Conservation (phyloP, 2,329 filamentous ascomycete genomes). For the Pseudogymnoascus sp. region DNA sequence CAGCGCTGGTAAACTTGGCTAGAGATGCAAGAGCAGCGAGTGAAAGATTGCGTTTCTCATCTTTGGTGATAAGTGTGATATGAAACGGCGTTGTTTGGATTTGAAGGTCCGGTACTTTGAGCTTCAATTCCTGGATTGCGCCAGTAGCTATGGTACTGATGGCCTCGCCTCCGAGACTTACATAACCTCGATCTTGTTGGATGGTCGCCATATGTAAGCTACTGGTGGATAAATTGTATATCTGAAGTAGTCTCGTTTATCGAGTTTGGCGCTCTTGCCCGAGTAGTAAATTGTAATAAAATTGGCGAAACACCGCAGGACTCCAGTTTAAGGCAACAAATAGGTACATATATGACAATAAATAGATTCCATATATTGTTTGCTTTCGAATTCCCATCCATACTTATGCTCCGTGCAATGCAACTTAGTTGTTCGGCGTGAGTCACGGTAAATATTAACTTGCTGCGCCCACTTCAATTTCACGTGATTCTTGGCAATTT, state of each 20-base stretch:
- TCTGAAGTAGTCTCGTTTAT: neutral
- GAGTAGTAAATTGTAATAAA: too few species aligned
- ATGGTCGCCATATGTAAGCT: neutral
- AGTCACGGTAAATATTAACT: neutral
- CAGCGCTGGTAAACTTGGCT: neutral
- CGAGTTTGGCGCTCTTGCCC: neutral
- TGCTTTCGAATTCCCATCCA: neutral
- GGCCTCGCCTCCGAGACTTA: neutral
- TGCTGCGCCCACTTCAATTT: neutral
- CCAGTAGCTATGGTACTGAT: neutral
- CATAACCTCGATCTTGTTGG: neutral
- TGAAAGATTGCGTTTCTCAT: slow-evolving; percentile 5
- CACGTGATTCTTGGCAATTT: neutral
- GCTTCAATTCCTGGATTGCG: neutral
- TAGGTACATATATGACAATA: neutral
- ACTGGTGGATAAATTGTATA: too few species aligned
- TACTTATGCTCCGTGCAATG: neutral
- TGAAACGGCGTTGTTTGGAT: slow-evolving; percentile 2
- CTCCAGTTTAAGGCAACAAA: neutral
- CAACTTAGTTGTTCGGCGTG: neutral
- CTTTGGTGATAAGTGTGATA: neutral
- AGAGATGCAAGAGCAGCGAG: neutral
- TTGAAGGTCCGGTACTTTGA: neutral
- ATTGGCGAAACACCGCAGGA: too few species aligned
- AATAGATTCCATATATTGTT: neutral